phyloP scores from a whole-genome alignment of 2,329 filamentous ascomycete species.

The Ophiostoma sp. region DNA sequence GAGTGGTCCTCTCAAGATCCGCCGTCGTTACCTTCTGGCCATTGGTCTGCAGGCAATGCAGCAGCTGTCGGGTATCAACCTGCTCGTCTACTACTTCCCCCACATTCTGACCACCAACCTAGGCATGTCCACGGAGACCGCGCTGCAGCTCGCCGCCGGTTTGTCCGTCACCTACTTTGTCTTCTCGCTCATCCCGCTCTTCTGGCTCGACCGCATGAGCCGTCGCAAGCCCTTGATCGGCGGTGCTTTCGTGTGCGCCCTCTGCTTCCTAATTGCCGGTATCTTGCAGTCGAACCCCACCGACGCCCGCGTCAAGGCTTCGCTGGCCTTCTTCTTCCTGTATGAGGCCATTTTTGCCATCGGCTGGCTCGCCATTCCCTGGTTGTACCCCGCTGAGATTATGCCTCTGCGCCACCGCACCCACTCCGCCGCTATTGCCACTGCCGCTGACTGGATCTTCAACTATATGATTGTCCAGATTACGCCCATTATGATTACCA shows the following conservation, averaged over 20 bases:
- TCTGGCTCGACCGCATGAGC: constrained; percentile 32
- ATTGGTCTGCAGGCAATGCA: constrained; percentile 41
- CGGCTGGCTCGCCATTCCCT: constrained; percentile 56
- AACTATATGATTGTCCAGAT: constrained; percentile 64
- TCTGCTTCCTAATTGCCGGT: neutral
- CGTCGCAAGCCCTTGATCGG: constrained; percentile 38
- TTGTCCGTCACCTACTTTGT: constrained; percentile 11
- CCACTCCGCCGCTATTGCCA: constrained; percentile 58
- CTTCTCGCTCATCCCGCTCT: constrained; percentile 28
- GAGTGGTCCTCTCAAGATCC: constrained; percentile 36
- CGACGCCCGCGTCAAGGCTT: constrained; percentile 41
- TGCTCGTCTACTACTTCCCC: constrained; percentile 30
- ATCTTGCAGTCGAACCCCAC: neutral
- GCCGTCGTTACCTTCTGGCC: constrained; percentile 32
- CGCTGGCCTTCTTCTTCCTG: constrained; percentile 47
- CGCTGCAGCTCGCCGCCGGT: constrained; percentile 28
- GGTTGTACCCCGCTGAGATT: constrained; percentile 61
- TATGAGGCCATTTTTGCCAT: constrained; percentile 56
- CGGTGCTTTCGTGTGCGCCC: constrained; percentile 43
- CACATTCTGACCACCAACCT: constrained; percentile 29
- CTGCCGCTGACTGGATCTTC: constrained; percentile 39
- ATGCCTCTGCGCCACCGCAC: constrained; percentile 54
- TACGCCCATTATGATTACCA: constrained; percentile 57
- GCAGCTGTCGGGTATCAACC: constrained; percentile 40
- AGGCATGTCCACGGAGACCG: constrained; percentile 27